Base-by-base conservation (phyloP, 2,329 filamentous ascomycete species). In the Aaosphaeria arxii region DNA sequence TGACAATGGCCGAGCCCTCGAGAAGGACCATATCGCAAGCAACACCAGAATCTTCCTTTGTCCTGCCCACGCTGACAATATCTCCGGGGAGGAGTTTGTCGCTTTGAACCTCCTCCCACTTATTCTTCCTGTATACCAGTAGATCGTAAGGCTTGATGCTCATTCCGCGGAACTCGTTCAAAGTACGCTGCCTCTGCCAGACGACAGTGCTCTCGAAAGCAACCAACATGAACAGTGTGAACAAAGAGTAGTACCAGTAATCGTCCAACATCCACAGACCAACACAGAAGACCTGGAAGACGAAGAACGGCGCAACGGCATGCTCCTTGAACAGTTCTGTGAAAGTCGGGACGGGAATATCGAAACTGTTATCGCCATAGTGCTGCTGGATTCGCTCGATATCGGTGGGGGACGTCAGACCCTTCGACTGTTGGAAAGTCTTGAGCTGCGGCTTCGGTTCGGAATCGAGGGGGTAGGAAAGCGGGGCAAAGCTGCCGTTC, bases 191-290 rank as follows among this genome's bases (percentile, higher is more conserved):
- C 52, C 94, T 86, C 76, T 99, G 94, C 95, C 94, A 99, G 11
- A 99, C 95, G 35, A 99, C 95, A 2, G 94, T 99, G 71, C 91
- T 96, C 77, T 99, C 94, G 61, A 99, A 99, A 50, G 84, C 86
- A 58, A 99, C 90, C 47, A 99, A 83, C 95, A 99, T 99, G 76
- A 97, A 91, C 24, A 99, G 85, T 1, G 95, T 99, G 73, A 99
- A 99, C 17, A 99, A 83, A 52, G 94, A 97, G 76, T 99, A 99
- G 78, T 99, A 99, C 94, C 95, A 99, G 75, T 97, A 99, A 74
- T 99, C 95, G 67, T 99, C 94, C 67, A 99, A 77, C 85, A 97
- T 89, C 94, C 94, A 99, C 52, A 99, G 77, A 11, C 94, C 95
- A 49, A 99, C 94, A 62, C 95, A 99, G 77, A 99, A 99, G 52